Conservation (phyloP, 2,329 filamentous ascomycete species). For the Scedosporium aurantiacum region DNA sequence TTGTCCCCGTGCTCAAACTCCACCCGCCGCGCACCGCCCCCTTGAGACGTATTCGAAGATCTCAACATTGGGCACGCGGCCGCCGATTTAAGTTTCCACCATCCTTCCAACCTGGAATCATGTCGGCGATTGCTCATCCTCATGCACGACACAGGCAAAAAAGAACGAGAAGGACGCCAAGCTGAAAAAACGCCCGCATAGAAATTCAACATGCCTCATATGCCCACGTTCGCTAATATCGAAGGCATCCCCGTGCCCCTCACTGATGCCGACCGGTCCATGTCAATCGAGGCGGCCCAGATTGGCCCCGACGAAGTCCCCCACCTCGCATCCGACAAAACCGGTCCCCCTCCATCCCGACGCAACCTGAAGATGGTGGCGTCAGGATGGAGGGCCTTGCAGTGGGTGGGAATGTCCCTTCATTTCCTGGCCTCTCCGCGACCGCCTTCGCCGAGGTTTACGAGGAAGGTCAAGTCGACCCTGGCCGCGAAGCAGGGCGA, state of each 20-base stretch:
- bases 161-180: no score
- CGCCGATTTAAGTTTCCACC: neutral
- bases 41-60: neutral
- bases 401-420: slow-evolving; percentile 2
- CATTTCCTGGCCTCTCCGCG: slow-evolving; percentile 2
- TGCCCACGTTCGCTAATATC: neutral
- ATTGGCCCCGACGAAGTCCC: neutral
- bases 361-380: neutral
- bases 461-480: neutral
- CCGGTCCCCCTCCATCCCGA: neutral
- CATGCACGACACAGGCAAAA: no score
- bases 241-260: slow-evolving; percentile 4
- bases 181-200: no score
- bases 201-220: neutral
- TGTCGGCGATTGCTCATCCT: no score
- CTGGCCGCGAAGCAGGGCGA: neutral
- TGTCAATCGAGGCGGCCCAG: neutral
- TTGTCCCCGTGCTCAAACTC: no score
- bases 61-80: neutral
- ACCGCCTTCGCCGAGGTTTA: neutral
- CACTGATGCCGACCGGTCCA: neutral
- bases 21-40: neutral
- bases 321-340: neutral
- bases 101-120: neutral
- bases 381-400: neutral